phyloP scores from a whole-genome alignment of 2,329 filamentous ascomycete genomes.

The Didymellaceae sp. region DNA sequence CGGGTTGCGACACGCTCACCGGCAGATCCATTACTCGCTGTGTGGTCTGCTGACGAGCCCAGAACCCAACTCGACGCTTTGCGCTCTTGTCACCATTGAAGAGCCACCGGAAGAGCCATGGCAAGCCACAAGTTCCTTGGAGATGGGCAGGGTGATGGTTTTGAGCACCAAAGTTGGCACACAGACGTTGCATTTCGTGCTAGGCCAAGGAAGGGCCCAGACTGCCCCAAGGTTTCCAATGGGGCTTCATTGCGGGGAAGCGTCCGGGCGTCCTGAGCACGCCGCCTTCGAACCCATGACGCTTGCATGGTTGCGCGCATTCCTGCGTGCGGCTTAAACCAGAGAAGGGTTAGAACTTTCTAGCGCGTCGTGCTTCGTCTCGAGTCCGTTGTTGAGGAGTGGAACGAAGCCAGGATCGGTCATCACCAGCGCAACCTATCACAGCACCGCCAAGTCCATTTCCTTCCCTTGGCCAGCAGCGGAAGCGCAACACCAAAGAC shows the following conservation, averaged over 20 bases:
- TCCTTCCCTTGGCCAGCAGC: constrained; percentile 23
- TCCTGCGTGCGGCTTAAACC: constrained; percentile 3
- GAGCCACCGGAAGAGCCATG: constrained; percentile 24
- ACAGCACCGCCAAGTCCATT: constrained; percentile 23
- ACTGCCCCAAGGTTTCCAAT: constrained; percentile 24
- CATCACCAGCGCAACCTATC: constrained; percentile 19
- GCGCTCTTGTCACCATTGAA: constrained; percentile 28
- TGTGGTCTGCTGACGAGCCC: constrained; percentile 19
- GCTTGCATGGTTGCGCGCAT: constrained; percentile 13
- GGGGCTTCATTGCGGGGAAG: constrained; percentile 24
- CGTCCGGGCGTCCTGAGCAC: constrained; percentile 10
- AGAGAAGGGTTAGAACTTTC: constrained; percentile 13
- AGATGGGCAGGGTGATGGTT: constrained; percentile 17
- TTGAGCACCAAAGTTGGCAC: constrained; percentile 15
- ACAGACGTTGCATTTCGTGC: constrained; percentile 19
- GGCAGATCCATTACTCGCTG: constrained; percentile 19
- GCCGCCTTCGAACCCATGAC: constrained; percentile 14
- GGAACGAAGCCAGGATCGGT: constrained; percentile 10
- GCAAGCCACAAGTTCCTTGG: constrained; percentile 35
- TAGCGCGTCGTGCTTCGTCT: constrained; percentile 24
- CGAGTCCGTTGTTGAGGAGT: constrained; percentile 20
- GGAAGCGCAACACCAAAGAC: constrained; percentile 13
- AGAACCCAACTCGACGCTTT: constrained; percentile 17
- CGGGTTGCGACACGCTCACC: constrained; percentile 10
- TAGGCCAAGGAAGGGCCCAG: constrained; percentile 32